Conservation (phyloP, 768 basidiomycete genomes). For the Calocybe indica region DNA sequence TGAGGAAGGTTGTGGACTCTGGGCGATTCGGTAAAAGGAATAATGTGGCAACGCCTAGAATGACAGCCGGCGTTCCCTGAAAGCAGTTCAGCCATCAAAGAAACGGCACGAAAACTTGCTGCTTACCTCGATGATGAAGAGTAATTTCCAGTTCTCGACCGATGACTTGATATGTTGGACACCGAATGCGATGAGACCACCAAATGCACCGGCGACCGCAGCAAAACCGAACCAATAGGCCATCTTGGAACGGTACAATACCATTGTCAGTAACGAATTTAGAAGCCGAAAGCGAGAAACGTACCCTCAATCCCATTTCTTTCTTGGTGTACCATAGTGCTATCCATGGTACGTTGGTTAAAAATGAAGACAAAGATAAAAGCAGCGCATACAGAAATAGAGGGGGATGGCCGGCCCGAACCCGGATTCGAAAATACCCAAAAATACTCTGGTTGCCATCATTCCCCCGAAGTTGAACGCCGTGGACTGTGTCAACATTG, state of each 20-base stretch:
- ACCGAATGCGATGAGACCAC: constrained; percentile 79
- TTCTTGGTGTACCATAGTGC: constrained; percentile 74
- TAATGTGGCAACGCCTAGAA: constrained; percentile 51
- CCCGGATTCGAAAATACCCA: constrained; percentile 76
- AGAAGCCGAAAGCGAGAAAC: background rate
- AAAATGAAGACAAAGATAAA: background rate
- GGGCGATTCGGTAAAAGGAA: constrained; percentile 65
- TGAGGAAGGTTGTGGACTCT: constrained; percentile 59
- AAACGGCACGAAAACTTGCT: background rate
- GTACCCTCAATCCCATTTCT: constrained; percentile 51
- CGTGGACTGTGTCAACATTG: constrained; percentile 41
- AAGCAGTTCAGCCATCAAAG: background rate
- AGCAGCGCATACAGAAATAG: constrained; percentile 59
- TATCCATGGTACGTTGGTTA: constrained; percentile 16
- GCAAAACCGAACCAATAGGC: constrained; percentile 85
- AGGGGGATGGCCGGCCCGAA: constrained; percentile 76
- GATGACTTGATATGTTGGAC: constrained; percentile 53
- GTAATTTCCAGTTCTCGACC: constrained; percentile 50
- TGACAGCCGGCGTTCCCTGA: constrained; percentile 62
- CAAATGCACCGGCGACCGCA: constrained; percentile 79
- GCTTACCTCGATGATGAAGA: constrained; percentile 70
- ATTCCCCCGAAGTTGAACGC: constrained; percentile 56
- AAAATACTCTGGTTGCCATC: constrained; percentile 48
- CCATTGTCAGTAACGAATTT: background rate
- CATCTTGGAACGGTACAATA: constrained; percentile 29